Evolutionary conservation across 805 yeast genomes (phyloP).

Genomic region (Saturnispora silvae): DNA sequence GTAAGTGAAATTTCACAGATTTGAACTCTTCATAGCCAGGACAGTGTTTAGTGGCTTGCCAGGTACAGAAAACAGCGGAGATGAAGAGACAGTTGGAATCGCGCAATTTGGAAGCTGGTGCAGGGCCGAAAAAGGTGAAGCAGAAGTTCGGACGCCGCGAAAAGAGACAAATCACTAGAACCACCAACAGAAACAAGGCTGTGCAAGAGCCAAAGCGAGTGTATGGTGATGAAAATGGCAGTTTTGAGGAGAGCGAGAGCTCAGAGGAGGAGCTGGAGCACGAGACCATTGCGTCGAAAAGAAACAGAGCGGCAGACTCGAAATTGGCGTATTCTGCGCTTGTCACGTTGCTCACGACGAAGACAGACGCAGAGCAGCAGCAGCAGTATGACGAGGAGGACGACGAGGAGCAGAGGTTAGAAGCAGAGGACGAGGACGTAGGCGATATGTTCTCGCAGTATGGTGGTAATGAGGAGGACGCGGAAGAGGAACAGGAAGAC

Average conservation of each 20-base stretch:
- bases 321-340: conserved; percentile 22
- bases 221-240: no score
- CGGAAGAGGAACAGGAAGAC: conserved; percentile 15
- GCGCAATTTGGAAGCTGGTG: no score
- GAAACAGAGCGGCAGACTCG: conserved; percentile 14
- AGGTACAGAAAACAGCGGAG: no score
- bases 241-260: conserved; percentile 15
- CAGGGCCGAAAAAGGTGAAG: conserved; percentile 14
- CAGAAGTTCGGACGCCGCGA: conserved; percentile 11
- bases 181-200: no score
- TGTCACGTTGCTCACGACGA: conserved; percentile 17
- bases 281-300: conserved; percentile 13
- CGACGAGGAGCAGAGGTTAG: conserved; percentile 11
- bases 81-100: no score
- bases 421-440: conserved; percentile 19
- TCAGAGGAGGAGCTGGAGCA: conserved; percentile 13
- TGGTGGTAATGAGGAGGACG: conserved; percentile 10
- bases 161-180: background rate
- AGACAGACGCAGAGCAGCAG: conserved; percentile 13
- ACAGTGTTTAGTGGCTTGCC: no score
- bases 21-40: no score
- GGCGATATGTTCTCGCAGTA: conserved; percentile 15
- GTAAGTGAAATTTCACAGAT: no score
- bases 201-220: no score
- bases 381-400: conserved; percentile 9